Evolutionary conservation across 1,139 yeast genomes (phyloP).

Genomic region (Candida tropicalis): DNA sequence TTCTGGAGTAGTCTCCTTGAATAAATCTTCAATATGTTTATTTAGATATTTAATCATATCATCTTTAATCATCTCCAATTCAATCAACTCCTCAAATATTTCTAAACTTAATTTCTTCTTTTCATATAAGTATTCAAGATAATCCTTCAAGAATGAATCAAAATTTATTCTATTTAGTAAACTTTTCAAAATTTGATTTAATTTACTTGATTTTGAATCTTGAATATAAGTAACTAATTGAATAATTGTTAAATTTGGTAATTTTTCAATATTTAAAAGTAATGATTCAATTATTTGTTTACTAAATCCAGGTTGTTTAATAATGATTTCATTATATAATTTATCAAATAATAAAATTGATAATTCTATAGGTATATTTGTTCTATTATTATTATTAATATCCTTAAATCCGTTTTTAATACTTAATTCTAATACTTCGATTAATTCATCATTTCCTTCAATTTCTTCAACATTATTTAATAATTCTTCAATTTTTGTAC

Average conservation of each 20-base stretch:
- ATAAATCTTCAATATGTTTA: slow-evolving; percentile 33
- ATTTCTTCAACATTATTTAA: neutral
- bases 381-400: neutral
- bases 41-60: slow-evolving; percentile 25
- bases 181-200: slow-evolving; percentile 16
- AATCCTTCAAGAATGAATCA: slow-evolving; percentile 23
- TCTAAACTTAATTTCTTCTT: slow-evolving; percentile 21
- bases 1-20: slow-evolving; percentile 29
- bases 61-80: slow-evolving; percentile 17
- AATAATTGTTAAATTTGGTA: slow-evolving; percentile 25
- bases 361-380: slow-evolving; percentile 8
- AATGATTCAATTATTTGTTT: slow-evolving; percentile 8
- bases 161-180: slow-evolving; percentile 11
- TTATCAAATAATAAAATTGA: slow-evolving; percentile 11
- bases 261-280: slow-evolving; percentile 15
- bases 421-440: slow-evolving; percentile 8
- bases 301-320: slow-evolving; percentile 8
- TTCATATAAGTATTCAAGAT: slow-evolving; percentile 24
- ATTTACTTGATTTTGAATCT: slow-evolving; percentile 21
- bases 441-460: slow-evolving; percentile 3
- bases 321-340: slow-evolving; percentile 1
- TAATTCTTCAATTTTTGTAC: slow-evolving; percentile 2
- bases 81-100: slow-evolving; percentile 26
- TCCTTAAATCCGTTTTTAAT: slow-evolving; percentile 4
- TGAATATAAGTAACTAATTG: slow-evolving; percentile 25